phyloP scores from a whole-genome alignment of 139 green algal species.

The Choricystis sp. region DNA sequence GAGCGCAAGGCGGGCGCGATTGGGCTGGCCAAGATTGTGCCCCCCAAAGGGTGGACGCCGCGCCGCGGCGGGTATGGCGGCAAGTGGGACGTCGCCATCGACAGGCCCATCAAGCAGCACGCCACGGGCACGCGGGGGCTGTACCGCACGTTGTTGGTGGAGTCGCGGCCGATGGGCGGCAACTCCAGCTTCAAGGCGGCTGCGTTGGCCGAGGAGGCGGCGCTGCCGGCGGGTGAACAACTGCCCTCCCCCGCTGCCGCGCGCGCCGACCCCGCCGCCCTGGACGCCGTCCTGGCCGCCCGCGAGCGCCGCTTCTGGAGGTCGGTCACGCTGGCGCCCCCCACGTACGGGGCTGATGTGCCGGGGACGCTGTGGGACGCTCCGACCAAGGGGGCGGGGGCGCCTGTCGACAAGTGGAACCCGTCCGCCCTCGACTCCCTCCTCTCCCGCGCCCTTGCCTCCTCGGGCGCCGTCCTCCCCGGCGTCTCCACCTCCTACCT shows the following conservation, averaged over 20 bases:
- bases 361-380: constrained; percentile 54
- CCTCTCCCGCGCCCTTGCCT: constrained; percentile 37
- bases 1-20: constrained; percentile 24
- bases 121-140: constrained; percentile 53
- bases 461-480: constrained; percentile 33
- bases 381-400: constrained; percentile 13
- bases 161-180: constrained; percentile 35
- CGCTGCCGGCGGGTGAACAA: constrained; percentile 4
- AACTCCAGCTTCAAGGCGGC: constrained; percentile 20
- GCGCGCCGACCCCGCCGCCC: constrained; percentile 2
- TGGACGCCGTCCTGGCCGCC: constrained; percentile 12
- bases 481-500: constrained; percentile 70
- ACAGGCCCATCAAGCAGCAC: constrained; percentile 21
- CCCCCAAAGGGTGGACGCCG: constrained; percentile 42
- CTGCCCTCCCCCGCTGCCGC: constrained; percentile 1
- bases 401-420: no score
- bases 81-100: constrained; percentile 13
- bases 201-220: constrained; percentile 5
- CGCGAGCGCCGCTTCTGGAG: constrained; percentile 63
- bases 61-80: constrained; percentile 34
- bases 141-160: constrained; percentile 50
- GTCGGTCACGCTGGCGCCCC: constrained; percentile 40
- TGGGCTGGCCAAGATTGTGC: constrained; percentile 47
- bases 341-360: constrained; percentile 73
- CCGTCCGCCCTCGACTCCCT: constrained; percentile 45